A percentile compares a stretch with the other conserved stretches of the same genome.
These are phyloP conservation scores for Marasmius sp. DNA, from an alignment of 1,284 basidiomycete species.

Conservation along the genomic window DNA sequence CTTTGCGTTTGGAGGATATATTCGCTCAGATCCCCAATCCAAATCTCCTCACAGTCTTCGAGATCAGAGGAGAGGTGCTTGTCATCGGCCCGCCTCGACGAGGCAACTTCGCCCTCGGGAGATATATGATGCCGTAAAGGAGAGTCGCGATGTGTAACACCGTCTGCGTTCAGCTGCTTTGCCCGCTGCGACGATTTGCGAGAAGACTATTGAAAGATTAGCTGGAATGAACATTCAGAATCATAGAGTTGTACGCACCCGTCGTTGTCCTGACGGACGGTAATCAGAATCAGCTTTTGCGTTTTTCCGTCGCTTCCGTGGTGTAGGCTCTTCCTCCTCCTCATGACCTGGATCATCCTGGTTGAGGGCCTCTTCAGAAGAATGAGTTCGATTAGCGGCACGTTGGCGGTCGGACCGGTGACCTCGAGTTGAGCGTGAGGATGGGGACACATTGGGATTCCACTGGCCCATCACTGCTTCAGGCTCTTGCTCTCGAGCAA, in stretches of 20 bases:
- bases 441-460: background rate
- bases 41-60: constrained; percentile 75
- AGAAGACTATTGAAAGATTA: constrained; percentile 8
- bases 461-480: background rate
- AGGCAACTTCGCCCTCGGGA: constrained; percentile 5
- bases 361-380: constrained; percentile 26
- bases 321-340: constrained; percentile 38
- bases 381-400: constrained; percentile 19
- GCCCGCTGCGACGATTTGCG: constrained; percentile 11
- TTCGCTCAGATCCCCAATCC: constrained; percentile 63
- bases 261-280: constrained; percentile 39
- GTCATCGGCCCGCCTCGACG: constrained; percentile 26
- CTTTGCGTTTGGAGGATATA: constrained; percentile 72
- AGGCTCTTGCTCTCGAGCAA: constrained; percentile 1
- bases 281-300: constrained; percentile 55
- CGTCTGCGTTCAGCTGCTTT: constrained; percentile 2
- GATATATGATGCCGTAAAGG: constrained; percentile 11
- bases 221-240: background rate
- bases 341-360: constrained; percentile 33
- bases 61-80: constrained; percentile 71
- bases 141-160: constrained; percentile 3
- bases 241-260: constrained; percentile 6
- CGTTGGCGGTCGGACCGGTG: constrained; percentile 4
- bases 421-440: background rate
- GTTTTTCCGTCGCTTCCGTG: constrained; percentile 53